These are phyloP conservation scores for Phytophthora pinifolia DNA, from an alignment of 352 stramenopile genomes.

Conservation along the genomic window DNA sequence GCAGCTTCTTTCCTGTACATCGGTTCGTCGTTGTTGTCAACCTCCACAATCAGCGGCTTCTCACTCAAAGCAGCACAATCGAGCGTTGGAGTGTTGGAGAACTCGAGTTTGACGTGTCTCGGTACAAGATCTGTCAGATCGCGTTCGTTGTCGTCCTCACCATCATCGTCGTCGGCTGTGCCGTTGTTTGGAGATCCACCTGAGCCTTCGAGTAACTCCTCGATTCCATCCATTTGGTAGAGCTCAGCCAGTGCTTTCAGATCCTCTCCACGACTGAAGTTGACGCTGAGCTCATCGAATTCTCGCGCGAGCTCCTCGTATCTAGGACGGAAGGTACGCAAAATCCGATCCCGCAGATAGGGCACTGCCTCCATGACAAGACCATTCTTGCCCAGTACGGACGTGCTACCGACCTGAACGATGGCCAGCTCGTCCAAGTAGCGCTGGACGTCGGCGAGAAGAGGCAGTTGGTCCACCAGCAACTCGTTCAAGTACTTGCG, in stretches of 20 bases:
- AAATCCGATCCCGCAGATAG: constrained; percentile 57
- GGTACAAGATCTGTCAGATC: constrained; percentile 22
- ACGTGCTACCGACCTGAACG: constrained; percentile 67
- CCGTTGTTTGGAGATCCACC: constrained; percentile 5
- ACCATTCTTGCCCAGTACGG: constrained; percentile 36
- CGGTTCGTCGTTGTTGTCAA: constrained; percentile 37
- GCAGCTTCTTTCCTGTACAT: not conserved
- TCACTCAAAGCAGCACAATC: constrained; percentile 14
- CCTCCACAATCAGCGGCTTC: constrained; percentile 68
- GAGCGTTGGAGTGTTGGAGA: constrained; percentile 28
- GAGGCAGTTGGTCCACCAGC: constrained; percentile 93
- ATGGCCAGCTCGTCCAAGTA: constrained; percentile 96
- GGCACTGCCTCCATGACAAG: constrained; percentile 83
- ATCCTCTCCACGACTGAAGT: constrained; percentile 58
- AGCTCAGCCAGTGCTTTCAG: constrained; percentile 67
- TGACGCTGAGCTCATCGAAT: constrained; percentile 49
- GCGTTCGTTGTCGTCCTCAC: constrained; percentile 12
- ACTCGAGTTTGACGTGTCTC: constrained; percentile 40
- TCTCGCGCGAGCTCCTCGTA: constrained; percentile 40
- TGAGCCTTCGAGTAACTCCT: constrained; percentile 63
- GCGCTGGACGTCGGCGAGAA: constrained; percentile 92
- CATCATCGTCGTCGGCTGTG: constrained; percentile 7
- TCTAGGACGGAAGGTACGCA: constrained; percentile 40
- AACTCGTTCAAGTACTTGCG: constrained; percentile 96
- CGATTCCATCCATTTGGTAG: constrained; percentile 80